Evolutionary conservation across 2,329 filamentous ascomycete genomes (phyloP).

Genomic region (Colletotrichum aenigma): DNA sequence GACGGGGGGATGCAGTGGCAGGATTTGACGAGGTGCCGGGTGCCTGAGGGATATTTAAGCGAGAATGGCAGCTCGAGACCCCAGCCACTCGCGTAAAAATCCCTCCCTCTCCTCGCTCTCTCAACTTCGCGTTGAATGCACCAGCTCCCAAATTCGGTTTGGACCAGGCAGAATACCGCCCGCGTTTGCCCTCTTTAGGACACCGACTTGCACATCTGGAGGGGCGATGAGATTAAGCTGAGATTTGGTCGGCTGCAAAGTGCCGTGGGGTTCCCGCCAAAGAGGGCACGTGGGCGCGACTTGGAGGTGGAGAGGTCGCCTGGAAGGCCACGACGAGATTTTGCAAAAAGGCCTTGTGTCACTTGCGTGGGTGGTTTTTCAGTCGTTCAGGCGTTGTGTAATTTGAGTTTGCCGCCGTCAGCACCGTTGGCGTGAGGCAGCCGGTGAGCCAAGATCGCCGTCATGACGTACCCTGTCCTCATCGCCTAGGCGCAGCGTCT

Average conservation of each 20-base stretch:
- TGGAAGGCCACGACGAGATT: neutral
- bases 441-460: neutral
- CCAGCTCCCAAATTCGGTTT: neutral
- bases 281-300: neutral
- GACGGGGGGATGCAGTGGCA: neutral
- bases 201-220: neutral
- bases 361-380: neutral
- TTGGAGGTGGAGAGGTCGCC: neutral
- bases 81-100: neutral
- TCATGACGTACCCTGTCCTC: neutral
- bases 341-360: neutral
- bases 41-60: constrained; percentile 8
- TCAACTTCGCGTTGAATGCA: neutral
- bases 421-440: neutral
- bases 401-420: neutral
- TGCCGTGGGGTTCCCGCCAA: neutral
- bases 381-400: neutral
- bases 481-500: neutral
- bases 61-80: neutral
- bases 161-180: neutral
- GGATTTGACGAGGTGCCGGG: neutral
- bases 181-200: neutral
- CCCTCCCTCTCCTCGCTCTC: neutral
- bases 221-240: neutral
- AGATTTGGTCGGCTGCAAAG: neutral